Evolutionary conservation across 805 yeast species (phyloP).

Genomic region (Spathaspora gorwiae): DNA sequence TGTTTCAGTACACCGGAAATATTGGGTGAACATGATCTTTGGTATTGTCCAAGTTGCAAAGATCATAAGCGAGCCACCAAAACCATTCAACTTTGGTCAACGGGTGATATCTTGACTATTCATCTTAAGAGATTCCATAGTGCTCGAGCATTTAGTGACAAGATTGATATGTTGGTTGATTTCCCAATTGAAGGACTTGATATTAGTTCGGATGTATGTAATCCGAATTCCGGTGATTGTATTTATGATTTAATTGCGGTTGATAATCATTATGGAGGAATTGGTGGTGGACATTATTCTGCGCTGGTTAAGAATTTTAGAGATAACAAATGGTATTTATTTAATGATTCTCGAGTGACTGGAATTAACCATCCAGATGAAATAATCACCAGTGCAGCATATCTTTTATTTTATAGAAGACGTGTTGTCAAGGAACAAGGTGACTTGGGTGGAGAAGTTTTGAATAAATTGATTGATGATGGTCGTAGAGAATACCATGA

Average conservation of each 20-base stretch:
- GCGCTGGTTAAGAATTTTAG: slow-evolving; percentile 77
- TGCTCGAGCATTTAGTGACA: slow-evolving; percentile 80
- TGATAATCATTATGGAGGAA: slow-evolving; percentile 92
- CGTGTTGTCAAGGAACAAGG: slow-evolving; percentile 26
- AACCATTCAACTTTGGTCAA: slow-evolving; percentile 86
- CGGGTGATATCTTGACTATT: slow-evolving; percentile 84
- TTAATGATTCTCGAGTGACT: slow-evolving; percentile 76
- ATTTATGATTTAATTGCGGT: slow-evolving; percentile 87
- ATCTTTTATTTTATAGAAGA: slow-evolving; percentile 76
- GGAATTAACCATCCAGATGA: slow-evolving; percentile 52
- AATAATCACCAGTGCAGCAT: slow-evolving; percentile 74
- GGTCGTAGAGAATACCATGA: slow-evolving; percentile 30
- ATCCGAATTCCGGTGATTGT: slow-evolving; percentile 19
- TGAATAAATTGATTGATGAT: slow-evolving; percentile 35
- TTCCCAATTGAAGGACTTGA: slow-evolving; percentile 86
- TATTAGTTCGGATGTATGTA: slow-evolving; percentile 53
- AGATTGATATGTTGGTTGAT: slow-evolving; percentile 77
- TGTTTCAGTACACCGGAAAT: slow-evolving; percentile 78
- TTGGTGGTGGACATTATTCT: slow-evolving; percentile 97
- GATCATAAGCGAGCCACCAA: slow-evolving; percentile 90
- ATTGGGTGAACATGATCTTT: slow-evolving; percentile 80
- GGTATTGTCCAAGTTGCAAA: slow-evolving; percentile 91
- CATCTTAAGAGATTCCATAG: slow-evolving; percentile 89
- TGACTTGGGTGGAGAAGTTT: slow-evolving; percentile 45
- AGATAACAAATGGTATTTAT: slow-evolving; percentile 82